Evolutionary conservation across 2,329 filamentous ascomycete genomes (phyloP), one percentile per base, ranked within the genome.

Genomic region (Pseudogymnoascus sp.): DNA sequence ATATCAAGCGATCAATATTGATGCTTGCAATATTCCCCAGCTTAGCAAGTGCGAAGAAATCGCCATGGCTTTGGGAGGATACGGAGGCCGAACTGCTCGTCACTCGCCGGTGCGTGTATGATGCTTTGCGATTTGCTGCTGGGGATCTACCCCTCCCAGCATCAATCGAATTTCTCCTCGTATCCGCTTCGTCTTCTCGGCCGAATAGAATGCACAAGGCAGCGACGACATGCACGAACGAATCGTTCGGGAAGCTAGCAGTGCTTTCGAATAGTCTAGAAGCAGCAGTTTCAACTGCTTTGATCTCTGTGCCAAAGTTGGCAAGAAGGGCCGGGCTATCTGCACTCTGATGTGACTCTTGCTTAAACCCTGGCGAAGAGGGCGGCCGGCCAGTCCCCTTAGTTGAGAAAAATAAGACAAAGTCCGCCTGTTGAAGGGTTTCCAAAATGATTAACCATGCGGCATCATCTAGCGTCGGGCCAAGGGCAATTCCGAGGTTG

Each of bases 401-500:
- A 9, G 83, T 81, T 61, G 71, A 73, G 12, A 72, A 71, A 57
- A 87, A 89, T 25, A 97, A 80, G 3, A 97, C 86, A 64, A 96
- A 85, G 68, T 97, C 94, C 2, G 93, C 92, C 72, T 97, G 90
- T 69, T 97, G 91, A 6, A 99, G 76, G 0, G 92, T 96, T 69
- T 96, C 92, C 1, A 99, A 81, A 14, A 99, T 80, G 62, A 99
- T 97, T 1, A 86, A 86, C 90, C 95, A 99, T 0, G 93, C 89
- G 12, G 82, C 80, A 37, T 37, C 37, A 36, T 89, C 86, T 0
- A 99, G 79, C 0, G 91, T 96, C 2, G 94, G 91, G 0, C 94
- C 94, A 1, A 99, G 76, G 2, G 94, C 94, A 68, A 97, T 99
- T 1, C 94, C 94, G 3, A 99, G 76, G 67, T 99, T 99, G n/a